phyloP scores from a whole-genome alignment of 495 filamentous ascomycete genomes.

The Penicillium psychrofluorescens region DNA sequence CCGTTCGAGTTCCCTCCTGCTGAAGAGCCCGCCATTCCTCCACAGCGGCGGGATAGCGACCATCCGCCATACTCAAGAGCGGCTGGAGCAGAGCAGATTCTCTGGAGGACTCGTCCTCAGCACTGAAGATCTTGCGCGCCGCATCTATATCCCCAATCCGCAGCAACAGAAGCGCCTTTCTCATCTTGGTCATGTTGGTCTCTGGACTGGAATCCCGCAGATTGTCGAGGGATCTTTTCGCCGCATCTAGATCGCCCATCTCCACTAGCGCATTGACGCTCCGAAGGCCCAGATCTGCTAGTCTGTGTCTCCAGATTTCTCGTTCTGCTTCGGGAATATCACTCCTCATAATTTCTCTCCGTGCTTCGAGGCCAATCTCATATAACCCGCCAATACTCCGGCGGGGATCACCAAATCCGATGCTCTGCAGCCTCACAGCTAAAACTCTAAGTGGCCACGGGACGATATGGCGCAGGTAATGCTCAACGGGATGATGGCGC shows the following conservation, averaged over 20 bases:
- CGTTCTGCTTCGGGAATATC: conserved; percentile 25
- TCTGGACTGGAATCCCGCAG: conserved; percentile 30
- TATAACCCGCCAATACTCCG: conserved; percentile 83
- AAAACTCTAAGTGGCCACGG: conserved; percentile 86
- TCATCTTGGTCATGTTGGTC: conserved; percentile 25
- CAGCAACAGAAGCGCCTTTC: conserved; percentile 62
- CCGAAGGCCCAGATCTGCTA: conserved; percentile 68
- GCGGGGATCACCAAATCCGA: conserved; percentile 77
- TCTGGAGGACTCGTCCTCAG: conserved; percentile 10
- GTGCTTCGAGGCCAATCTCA: conserved; percentile 72
- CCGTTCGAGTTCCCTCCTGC: conserved; percentile 19
- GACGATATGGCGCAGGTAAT: conserved; percentile 47
- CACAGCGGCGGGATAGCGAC: conserved; percentile 57
- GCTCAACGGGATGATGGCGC: conserved; percentile 23
- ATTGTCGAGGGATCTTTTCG: conserved; percentile 55
- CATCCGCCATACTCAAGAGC: conserved; percentile 72
- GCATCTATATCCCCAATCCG: conserved; percentile 68
- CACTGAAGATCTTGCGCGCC: conserved; percentile 43
- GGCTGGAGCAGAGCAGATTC: conserved; percentile 44
- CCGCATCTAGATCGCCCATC: conserved; percentile 81
- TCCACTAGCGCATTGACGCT: conserved; percentile 79
- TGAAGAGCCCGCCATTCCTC: conserved; percentile 54
- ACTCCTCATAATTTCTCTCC: conserved; percentile 41
- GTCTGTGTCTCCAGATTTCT: conserved; percentile 57
- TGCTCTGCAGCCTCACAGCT: conserved; percentile 71